phyloP scores from a whole-genome alignment of 495 filamentous ascomycete genomes.

The Penicillium malachiteum region DNA sequence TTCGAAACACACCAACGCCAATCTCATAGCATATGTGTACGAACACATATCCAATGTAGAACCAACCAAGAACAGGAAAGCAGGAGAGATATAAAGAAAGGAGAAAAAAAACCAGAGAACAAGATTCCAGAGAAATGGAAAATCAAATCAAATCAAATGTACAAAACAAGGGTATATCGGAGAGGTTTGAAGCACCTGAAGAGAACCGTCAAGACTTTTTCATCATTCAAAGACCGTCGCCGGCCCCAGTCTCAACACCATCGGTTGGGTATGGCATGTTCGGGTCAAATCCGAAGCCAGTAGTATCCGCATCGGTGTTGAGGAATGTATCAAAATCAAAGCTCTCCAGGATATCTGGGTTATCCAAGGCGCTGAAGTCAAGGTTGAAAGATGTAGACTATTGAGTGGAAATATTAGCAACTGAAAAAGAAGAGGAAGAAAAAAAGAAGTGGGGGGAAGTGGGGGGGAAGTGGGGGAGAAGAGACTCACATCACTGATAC shows the following conservation, averaged over 20 bases:
- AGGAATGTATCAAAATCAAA: conserved; percentile 98
- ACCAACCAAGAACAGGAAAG: not conserved
- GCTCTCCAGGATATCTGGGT: conserved; percentile 74
- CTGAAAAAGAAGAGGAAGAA: conserved; percentile 20
- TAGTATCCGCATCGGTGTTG: conserved; percentile 55
- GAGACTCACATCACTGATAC: conserved; percentile 44
- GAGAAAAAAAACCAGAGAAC: conserved; percentile 22
- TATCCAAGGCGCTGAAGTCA: conserved; percentile 61
- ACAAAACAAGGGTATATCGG: conserved; percentile 51
- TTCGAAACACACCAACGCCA: conserved; percentile 43
- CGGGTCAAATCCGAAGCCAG: conserved; percentile 54
- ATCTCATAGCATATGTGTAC: conserved; percentile 31
- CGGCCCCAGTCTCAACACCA: conserved; percentile 53
- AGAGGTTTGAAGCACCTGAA: conserved; percentile 39
- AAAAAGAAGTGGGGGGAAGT: not conserved
- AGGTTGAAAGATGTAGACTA: conserved; percentile 47
- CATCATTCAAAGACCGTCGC: conserved; percentile 44
- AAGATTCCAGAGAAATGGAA: conserved; percentile 22
- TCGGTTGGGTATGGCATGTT: conserved; percentile 43
- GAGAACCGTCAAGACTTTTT: conserved; percentile 36
- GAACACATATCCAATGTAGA: conserved; percentile 35
- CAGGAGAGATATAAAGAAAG: conserved; percentile 8
- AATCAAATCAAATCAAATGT: conserved; percentile 35
- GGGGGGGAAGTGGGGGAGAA: no score
- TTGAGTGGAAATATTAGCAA: not conserved